Conservation (phyloP, 768 basidiomycete species). For the Nidula microcarpa region DNA sequence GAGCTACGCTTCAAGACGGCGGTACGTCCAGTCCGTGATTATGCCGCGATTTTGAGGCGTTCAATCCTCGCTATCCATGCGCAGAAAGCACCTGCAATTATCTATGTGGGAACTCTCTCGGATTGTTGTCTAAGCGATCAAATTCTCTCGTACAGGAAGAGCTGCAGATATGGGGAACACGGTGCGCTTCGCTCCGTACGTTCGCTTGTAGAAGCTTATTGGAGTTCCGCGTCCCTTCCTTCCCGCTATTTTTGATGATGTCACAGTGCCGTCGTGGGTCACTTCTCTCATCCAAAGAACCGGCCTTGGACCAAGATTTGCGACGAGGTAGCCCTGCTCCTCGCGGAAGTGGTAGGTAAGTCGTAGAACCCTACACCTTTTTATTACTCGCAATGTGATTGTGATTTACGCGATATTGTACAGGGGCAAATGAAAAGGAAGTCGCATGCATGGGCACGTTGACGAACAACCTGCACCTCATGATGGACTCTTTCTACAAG, state of each 20-base stretch:
- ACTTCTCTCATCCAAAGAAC: slow-evolving; percentile 83
- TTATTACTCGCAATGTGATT: background rate
- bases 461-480: slow-evolving; percentile 92
- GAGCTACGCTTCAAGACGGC: slow-evolving; percentile 34
- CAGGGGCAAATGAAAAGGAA: slow-evolving; percentile 85
- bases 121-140: slow-evolving; percentile 74
- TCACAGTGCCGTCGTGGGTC: slow-evolving; percentile 78
- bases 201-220: background rate
- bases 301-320: slow-evolving; percentile 83
- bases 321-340: slow-evolving; percentile 64
- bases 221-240: slow-evolving; percentile 4
- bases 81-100: slow-evolving; percentile 65
- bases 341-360: slow-evolving; percentile 84
- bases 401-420: background rate
- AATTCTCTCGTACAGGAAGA: slow-evolving; percentile 76
- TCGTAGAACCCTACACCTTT: slow-evolving; percentile 8
- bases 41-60: background rate
- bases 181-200: slow-evolving; percentile 32
- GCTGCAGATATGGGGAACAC: slow-evolving; percentile 76
- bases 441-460: slow-evolving; percentile 95
- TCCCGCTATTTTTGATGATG: slow-evolving; percentile 10
- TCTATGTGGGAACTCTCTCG: slow-evolving; percentile 95
- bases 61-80: background rate
- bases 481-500: slow-evolving; percentile 93
- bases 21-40: slow-evolving; percentile 25